Evolutionary conservation across 768 basidiomycete genomes (phyloP).

Genomic region (Leccinum subgranulosum): DNA sequence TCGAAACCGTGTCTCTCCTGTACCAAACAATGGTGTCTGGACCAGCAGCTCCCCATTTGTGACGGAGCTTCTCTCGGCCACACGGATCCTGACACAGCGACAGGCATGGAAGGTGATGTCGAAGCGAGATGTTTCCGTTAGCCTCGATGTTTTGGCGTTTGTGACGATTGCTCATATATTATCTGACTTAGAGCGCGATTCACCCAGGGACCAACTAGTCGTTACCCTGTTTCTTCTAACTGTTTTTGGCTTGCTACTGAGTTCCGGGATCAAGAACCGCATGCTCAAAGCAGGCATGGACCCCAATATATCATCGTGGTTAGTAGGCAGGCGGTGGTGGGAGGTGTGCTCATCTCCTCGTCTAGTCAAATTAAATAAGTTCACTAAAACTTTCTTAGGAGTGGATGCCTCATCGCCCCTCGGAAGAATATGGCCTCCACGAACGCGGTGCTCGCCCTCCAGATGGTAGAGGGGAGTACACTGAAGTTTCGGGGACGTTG

Average conservation of each 20-base stretch:
- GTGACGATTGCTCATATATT: conserved; percentile 22
- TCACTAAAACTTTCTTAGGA: conserved; percentile 21
- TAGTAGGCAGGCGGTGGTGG: conserved; percentile 73
- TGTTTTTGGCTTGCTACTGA: conserved; percentile 81
- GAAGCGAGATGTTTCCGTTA: conserved; percentile 94
- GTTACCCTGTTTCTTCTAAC: conserved; percentile 88
- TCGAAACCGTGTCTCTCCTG: conserved; percentile 90
- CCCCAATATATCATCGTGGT: conserved; percentile 61
- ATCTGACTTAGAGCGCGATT: conserved; percentile 74
- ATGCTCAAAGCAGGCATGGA: conserved; percentile 77
- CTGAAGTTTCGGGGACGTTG: conserved; percentile 35
- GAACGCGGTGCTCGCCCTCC: conserved; percentile 30
- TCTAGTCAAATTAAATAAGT: conserved; percentile 18
- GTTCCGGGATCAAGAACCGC: conserved; percentile 79
- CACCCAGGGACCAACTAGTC: conserved; percentile 90
- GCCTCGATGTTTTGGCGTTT: conserved; percentile 39
- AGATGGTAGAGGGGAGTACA: conserved; percentile 43
- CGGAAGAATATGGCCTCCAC: conserved; percentile 51
- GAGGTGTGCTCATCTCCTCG: conserved; percentile 52
- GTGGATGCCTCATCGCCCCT: conserved; percentile 47
- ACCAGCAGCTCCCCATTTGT: conserved; percentile 86
- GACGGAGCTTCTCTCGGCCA: conserved; percentile 79
- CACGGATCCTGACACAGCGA: conserved; percentile 87
- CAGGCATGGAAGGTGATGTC: conserved; percentile 93
- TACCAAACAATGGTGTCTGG: conserved; percentile 93